A percentile compares a stretch with the other conserved stretches of the same genome.
Evolutionary conservation across 2,329 filamentous ascomycete genomes (phyloP).

Genomic region (Aspergillus amoenus): DNA sequence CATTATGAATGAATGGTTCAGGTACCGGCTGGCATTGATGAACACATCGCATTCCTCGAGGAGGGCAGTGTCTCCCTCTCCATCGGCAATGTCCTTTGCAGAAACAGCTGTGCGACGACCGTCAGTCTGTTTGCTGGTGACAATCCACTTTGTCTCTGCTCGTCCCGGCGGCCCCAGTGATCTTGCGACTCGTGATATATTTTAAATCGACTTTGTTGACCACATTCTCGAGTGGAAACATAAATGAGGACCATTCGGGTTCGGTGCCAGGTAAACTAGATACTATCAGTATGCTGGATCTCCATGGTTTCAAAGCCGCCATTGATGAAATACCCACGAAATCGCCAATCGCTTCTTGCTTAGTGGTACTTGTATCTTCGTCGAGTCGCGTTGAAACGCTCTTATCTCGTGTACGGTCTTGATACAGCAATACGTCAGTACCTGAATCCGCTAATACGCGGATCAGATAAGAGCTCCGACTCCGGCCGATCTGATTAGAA

Average conservation of each 20-base stretch:
- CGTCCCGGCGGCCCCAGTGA: not conserved
- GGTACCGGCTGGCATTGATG: not conserved
- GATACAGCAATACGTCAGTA: no score
- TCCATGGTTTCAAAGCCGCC: no score
- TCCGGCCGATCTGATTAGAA: no score
- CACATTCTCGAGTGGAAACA: not conserved
- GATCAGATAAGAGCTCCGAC: no score
- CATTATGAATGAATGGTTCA: not conserved
- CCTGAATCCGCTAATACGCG: no score
- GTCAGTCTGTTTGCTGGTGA: not conserved
- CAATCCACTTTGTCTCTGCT: not conserved
- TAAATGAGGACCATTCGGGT: not conserved
- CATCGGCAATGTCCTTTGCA: not conserved
- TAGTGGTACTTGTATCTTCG: no score
- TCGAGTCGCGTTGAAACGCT: no score
- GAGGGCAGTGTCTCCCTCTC: not conserved
- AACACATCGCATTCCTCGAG: slow-evolving; percentile 1
- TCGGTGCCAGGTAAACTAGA: no score
- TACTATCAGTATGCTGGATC: no score
- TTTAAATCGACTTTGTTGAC: not conserved
- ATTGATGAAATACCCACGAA: no score
- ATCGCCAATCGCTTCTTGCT: no score
- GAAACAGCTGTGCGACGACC: not conserved
- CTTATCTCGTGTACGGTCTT: no score
- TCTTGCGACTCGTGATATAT: not conserved